Evolutionary conservation across 108 stramenopile genomes (phyloP), one percentile per base, ranked within the genome.

Genomic region (Nitzschia sp.): DNA sequence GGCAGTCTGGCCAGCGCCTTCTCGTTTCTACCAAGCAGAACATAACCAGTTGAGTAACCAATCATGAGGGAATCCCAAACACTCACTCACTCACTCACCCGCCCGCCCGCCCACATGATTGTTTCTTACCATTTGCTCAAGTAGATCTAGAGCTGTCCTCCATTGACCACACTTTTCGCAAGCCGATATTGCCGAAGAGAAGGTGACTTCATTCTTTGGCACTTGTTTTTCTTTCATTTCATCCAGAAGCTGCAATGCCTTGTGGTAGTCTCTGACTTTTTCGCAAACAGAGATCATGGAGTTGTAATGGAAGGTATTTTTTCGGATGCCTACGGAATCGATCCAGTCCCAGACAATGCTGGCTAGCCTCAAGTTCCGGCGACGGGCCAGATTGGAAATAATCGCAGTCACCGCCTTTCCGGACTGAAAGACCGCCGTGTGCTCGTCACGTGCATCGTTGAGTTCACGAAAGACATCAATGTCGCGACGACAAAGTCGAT

Each of bases 131-230:
- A 94, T 94, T 56, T 78, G 80, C 25, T 88, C 89, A 54, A 94
- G 53, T 60, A 94, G 68, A 77, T 91, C 86, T 36, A 91, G 54
- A 9, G 93, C 93, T 8, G 66, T 78, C 52, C 86, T 77, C 88
- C 88, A 91, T 48, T 94, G 83, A 47, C 89, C 93, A 50, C 79
- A 80, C 77, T 94, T 91, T 80, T 91, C 90, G 50, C 90, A 94
- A 17, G 90, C 90, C 35, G 90, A 85, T 44, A 94, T 94, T 17
- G 93, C 90, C 45, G 79, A 82, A 2, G 88, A 85, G 64, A 83
- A 81, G 2, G 92, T 94, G 38, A 94, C 86, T 76, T 91, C 92
- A 76, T 94, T 94, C 81, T 89, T 91, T 26, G 66, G 56, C 25
- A 94, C 74, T 27, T 77, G 58, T 70, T 87, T 77, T 29, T 75